Conservation (phyloP, 345 rosid species). For the Bruguiera gymnorhiza region DNA sequence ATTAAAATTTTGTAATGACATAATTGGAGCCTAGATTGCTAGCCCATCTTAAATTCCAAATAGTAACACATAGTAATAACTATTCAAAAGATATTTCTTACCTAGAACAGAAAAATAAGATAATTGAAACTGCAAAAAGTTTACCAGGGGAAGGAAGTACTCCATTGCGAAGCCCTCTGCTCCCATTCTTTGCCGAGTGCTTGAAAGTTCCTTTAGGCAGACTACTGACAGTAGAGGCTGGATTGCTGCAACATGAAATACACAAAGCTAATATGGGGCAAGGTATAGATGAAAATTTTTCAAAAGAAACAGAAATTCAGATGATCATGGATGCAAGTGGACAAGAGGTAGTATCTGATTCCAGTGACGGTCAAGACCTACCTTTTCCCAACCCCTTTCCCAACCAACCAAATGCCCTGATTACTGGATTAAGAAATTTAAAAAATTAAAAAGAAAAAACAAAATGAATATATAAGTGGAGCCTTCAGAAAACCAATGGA, state of each 20-base stretch:
- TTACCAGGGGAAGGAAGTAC: slow-evolving; percentile 38
- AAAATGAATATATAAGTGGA: too few relatives aligned
- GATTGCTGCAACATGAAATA: slow-evolving; percentile 18
- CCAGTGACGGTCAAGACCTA: not conserved
- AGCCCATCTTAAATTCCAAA: not conserved
- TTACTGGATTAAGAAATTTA: too few relatives aligned
- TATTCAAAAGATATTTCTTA: not conserved
- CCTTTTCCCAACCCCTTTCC: too few relatives aligned
- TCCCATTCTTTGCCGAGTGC: slow-evolving; percentile 28
- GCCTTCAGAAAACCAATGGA: too few relatives aligned
- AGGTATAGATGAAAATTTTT: too few relatives aligned
- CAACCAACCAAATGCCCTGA: too few relatives aligned
- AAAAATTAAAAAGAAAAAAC: too few relatives aligned
- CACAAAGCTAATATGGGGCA: not conserved
- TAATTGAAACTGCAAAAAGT: slow-evolving; percentile 11
- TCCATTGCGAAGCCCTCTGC: slow-evolving; percentile 24
- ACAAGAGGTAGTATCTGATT: not conserved
- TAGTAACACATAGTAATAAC: not conserved
- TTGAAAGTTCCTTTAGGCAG: slow-evolving; percentile 17
- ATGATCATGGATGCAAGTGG: not conserved
- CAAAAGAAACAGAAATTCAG: not conserved
- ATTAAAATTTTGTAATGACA: not conserved
- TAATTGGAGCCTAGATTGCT: not conserved
- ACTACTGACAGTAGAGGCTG: slow-evolving; percentile 27
- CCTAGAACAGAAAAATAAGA: slow-evolving; percentile 1